Percentiles rank a stretch among this genome's conserved stretches.
phyloP scores from a whole-genome alignment of 148 eudicot genomes.

The Salicornia ramosissima region DNA sequence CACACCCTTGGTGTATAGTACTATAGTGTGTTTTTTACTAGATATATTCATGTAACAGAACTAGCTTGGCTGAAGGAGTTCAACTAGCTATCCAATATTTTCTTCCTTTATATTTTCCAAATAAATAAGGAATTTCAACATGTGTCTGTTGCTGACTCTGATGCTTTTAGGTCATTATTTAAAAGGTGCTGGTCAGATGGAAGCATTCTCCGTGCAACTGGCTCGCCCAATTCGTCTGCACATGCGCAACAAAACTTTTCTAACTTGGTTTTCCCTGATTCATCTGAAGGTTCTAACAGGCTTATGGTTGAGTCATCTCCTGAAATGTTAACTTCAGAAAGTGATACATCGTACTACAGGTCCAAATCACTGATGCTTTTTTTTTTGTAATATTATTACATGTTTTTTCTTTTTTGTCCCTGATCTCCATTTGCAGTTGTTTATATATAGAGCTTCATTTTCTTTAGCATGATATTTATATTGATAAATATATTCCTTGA shows the following conservation, averaged over 20 bases:
- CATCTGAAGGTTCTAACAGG: constrained; percentile 39
- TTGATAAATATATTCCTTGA: background rate
- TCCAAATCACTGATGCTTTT: constrained; percentile 21
- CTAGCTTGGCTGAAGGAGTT: background rate
- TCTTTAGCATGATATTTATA: background rate
- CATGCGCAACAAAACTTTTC: constrained; percentile 34
- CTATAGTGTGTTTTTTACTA: background rate
- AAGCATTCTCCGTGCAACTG: constrained; percentile 58
- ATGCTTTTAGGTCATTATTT: constrained; percentile 44
- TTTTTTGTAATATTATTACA: background rate
- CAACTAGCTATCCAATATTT: background rate
- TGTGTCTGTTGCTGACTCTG: background rate
- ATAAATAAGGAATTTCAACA: background rate
- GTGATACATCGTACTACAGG: constrained; percentile 62
- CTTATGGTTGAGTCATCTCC: constrained; percentile 54
- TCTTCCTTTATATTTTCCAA: background rate
- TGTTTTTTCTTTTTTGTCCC: background rate
- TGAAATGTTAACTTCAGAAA: constrained; percentile 49
- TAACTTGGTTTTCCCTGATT: constrained; percentile 33
- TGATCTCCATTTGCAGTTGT: background rate
- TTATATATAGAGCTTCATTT: background rate
- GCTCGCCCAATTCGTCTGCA: constrained; percentile 35
- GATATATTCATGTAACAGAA: background rate
- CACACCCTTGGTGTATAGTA: background rate
- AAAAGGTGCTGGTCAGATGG: constrained; percentile 85